Evolutionary conservation across 2,329 filamentous ascomycete genomes (phyloP).

Genomic region (Lithohypha guttulata): DNA sequence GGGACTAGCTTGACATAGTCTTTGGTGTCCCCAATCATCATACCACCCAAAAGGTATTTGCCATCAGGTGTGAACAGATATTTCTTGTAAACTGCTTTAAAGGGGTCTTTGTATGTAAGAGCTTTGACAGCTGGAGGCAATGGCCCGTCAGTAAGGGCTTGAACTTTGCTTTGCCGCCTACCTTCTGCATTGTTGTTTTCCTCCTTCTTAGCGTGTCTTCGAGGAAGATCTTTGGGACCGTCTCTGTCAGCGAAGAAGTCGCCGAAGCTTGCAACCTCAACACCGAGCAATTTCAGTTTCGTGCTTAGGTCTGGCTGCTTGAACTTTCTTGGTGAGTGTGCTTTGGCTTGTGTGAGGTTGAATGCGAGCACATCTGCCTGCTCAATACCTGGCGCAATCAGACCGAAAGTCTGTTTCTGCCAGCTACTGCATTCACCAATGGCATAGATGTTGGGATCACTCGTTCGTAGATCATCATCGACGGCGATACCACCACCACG

Average conservation of each 20-base stretch:
- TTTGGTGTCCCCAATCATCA: constrained; percentile 91
- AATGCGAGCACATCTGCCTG: constrained; percentile 89
- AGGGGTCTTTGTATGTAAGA: constrained; percentile 79
- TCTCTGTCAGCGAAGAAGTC: constrained; percentile 88
- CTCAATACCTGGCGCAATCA: constrained; percentile 81
- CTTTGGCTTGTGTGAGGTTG: constrained; percentile 74
- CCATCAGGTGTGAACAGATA: constrained; percentile 84
- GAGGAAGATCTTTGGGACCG: constrained; percentile 65
- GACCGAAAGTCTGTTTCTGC: constrained; percentile 49
- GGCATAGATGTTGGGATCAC: constrained; percentile 63
- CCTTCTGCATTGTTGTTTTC: constrained; percentile 24
- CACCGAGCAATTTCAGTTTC: constrained; percentile 78
- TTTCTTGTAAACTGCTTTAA: constrained; percentile 83
- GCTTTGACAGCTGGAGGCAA: constrained; percentile 61
- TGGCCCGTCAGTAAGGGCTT: constrained; percentile 44
- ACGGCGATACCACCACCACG: constrained; percentile 68
- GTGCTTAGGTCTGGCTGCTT: constrained; percentile 80
- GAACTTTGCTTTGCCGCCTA: constrained; percentile 31
- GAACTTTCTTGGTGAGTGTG: constrained; percentile 59
- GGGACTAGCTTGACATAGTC: constrained; percentile 85
- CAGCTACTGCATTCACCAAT: constrained; percentile 88
- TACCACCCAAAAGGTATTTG: constrained; percentile 83
- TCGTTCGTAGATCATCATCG: constrained; percentile 38
- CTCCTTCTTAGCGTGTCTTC: constrained; percentile 37
- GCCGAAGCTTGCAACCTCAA: constrained; percentile 86